Evolutionary conservation across 1,284 basidiomycete genomes (phyloP), one percentile per base, ranked within the genome.

Genomic region (Amylostereum chailletii): DNA sequence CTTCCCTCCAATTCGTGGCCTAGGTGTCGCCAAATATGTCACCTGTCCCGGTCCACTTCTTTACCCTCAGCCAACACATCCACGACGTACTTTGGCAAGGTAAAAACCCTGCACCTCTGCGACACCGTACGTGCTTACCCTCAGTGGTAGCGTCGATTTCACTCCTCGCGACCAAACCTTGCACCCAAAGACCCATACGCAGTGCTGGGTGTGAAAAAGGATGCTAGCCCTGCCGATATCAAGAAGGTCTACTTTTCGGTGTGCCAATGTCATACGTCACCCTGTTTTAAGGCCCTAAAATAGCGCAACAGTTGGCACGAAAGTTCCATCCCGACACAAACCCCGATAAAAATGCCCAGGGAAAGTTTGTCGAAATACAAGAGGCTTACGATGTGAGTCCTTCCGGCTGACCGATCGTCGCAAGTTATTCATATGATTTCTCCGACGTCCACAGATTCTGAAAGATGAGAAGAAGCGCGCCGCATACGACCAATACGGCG

Each of bases 321-420:
- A 96, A 98, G 74, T 97, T 86, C 63, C 96, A 99, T 68, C 96
- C 96, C 0, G 96, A 99, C 63, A 94, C 94, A 26, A 97, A 94
- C 70, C 90, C 94, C 53, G 94, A 97, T 65, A 86, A 90, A 60
- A 77, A 77, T 45, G 92, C 95, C 0, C 88, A 92, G 60, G 90
- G 92, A 55, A 90, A 90, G 63, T 99, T 99, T 66, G 80, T 95
- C 33, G 94, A 99, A 66, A 97, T 99, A 52, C 96, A 99, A 67
- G 79, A 84, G 58, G 96, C 96, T 7, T 99, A 98, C 70, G 96
- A 99, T 67, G 91, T 96, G 60, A 60, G 88, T 70, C 36, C 48
- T 46, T 41, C 31, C 6, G 10, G 19, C 44, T n/a, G 26, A 40
- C 19, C 19, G 19, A 19, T 19, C 19, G 19, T 19, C 19, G 19